phyloP scores from a whole-genome alignment of 352 stramenopile species.

The Phytophthora pinifolia region DNA sequence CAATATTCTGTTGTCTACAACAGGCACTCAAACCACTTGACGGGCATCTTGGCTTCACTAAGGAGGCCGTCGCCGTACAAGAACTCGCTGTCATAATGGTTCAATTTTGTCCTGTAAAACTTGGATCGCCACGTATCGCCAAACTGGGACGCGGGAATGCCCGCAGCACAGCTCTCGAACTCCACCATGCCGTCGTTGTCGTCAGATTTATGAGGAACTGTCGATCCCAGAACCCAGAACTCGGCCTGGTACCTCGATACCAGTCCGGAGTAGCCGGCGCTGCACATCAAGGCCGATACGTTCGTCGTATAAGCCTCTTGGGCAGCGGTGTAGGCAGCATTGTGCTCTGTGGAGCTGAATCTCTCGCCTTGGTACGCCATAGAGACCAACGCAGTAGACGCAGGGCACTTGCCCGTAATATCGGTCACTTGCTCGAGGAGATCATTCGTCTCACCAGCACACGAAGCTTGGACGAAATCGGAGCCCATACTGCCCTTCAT shows the following conservation, averaged over 20 bases:
- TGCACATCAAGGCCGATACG: conserved; percentile 36
- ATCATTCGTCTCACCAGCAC: conserved; percentile 20
- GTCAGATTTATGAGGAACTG: conserved; percentile 21
- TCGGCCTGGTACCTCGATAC: conserved; percentile 23
- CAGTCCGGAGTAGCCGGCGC: conserved; percentile 33
- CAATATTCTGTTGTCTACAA: conserved; percentile 9
- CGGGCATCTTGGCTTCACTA: conserved; percentile 28
- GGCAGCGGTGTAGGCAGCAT: conserved; percentile 24
- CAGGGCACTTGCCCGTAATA: conserved; percentile 35
- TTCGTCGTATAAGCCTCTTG: conserved; percentile 28
- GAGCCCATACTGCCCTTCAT: conserved; percentile 37
- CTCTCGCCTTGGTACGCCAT: conserved; percentile 30
- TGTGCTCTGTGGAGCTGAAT: conserved; percentile 10
- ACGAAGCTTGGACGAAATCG: conserved; percentile 34
- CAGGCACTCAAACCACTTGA: conserved; percentile 46
- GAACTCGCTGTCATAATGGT: conserved; percentile 48
- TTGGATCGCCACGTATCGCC: conserved; percentile 15
- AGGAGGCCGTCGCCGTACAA: conserved; percentile 35
- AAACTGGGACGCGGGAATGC: conserved; percentile 26
- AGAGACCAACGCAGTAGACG: conserved; percentile 15
- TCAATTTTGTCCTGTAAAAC: conserved; percentile 39
- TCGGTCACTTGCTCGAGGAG: conserved; percentile 15
- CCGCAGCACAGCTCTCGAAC: conserved; percentile 35
- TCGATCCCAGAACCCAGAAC: conserved; percentile 13
- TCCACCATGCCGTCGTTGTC: conserved; percentile 41